Evolutionary conservation across 2,329 filamentous ascomycete species (phyloP).

Genomic region (Sporothrix brasiliensis): DNA sequence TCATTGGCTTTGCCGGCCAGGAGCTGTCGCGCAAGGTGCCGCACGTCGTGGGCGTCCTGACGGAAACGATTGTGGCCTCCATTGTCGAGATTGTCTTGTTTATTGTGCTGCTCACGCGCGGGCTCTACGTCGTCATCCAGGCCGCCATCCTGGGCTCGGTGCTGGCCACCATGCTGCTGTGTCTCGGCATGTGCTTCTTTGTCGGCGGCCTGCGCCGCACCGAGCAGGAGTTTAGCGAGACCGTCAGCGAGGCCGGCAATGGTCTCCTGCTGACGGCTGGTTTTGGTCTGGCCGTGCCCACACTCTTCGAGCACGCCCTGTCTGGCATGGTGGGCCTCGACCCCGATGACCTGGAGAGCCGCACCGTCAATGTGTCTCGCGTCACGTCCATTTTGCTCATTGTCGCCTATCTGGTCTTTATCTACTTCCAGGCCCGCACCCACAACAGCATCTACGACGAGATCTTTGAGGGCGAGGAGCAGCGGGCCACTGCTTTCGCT

Average conservation of each 20-base stretch:
- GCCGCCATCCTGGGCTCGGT: slow-evolving; percentile 84
- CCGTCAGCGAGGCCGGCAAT: slow-evolving; percentile 76
- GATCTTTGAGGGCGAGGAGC: slow-evolving; percentile 71
- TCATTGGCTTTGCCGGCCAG: slow-evolving; percentile 73
- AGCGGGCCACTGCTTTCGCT: slow-evolving; percentile 53
- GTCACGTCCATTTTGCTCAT: slow-evolving; percentile 72
- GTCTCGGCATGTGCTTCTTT: slow-evolving; percentile 79
- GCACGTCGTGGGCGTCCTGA: slow-evolving; percentile 68
- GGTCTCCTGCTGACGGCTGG: slow-evolving; percentile 74
- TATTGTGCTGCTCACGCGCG: slow-evolving; percentile 65
- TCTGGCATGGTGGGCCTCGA: slow-evolving; percentile 37
- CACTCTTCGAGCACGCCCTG: slow-evolving; percentile 59
- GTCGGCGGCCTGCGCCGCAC: slow-evolving; percentile 70
- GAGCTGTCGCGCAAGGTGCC: slow-evolving; percentile 74
- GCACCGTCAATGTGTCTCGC: slow-evolving; percentile 68
- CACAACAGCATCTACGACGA: slow-evolving; percentile 78
- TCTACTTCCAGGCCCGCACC: slow-evolving; percentile 74
- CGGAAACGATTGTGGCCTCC: slow-evolving; percentile 68
- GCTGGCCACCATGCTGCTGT: slow-evolving; percentile 78
- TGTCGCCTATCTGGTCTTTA: slow-evolving; percentile 66
- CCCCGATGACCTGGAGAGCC: slow-evolving; percentile 49
- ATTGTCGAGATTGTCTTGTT: slow-evolving; percentile 83
- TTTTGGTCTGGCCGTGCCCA: slow-evolving; percentile 56
- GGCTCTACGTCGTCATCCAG: slow-evolving; percentile 71
- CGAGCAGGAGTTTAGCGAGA: slow-evolving; percentile 71